Base-by-base conservation (phyloP, 805 yeast species). In the Candida silvatica region DNA sequence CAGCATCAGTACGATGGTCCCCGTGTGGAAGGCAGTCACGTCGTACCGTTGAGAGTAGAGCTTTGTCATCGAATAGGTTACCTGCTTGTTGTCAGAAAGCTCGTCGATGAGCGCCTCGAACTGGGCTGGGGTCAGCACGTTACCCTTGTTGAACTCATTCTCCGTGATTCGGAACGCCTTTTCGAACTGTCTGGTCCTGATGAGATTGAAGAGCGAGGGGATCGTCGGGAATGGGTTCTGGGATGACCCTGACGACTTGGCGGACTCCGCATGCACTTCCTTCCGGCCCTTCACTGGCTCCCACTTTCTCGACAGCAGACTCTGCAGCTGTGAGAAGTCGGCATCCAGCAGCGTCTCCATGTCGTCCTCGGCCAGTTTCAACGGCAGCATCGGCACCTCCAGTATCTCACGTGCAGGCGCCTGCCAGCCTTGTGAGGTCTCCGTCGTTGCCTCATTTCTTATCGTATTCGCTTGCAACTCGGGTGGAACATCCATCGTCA, bases 81-180 rank as follows among this genome's bases (percentile, higher is more conserved):
- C 38, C 29, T 44, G 33, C 20, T 39, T 34, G 17, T 40, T 37
- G 7, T 36, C 36, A 17, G 37, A 38, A 12, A 42, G 23, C 15
- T 42, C 39, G 6, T 45, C 27, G n/a, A 54, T 28, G n/a, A 52
- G 31, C 18, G 43, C 38, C 27, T 50, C 48, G 23, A 52, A 42
- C 41, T 55, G 58, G 3, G 20, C 19, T 3, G 50, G 48, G 3
- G 51, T 44, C 22, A 53, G 29, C 29, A 19, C 39, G 1, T 16
- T 35, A 1, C 41, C 46, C 3, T 29, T 11, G 3, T 26, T 15
- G 16, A 32, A 39, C 3, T 35, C 32, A 2, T 32, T 17, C 5
- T 29, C 24, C 5, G 51, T 39, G 3, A 40, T 9, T 3, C 34
- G 20, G 18, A 27, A 35, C 2, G 36, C 36, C 18, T 28, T 19